Percentiles rank a stretch among this genome's conserved stretches.
Evolutionary conservation across 148 eudicot species (phyloP).

Genomic region (Pouteria glomerata): DNA sequence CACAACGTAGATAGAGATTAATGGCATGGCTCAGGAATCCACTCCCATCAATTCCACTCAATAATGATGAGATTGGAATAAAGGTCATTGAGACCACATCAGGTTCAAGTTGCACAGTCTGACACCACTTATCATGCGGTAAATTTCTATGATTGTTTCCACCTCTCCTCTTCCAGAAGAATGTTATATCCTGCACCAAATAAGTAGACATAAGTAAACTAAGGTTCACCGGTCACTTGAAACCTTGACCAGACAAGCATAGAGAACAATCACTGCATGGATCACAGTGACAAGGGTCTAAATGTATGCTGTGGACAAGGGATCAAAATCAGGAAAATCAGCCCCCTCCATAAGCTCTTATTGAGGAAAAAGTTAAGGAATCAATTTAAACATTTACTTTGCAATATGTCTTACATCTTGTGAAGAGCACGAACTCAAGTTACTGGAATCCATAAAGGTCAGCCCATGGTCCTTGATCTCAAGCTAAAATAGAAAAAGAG

Average conservation of each 20-base stretch:
- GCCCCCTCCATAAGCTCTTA: neutral
- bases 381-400: neutral
- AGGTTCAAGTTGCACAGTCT: constrained; percentile 48
- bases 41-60: constrained; percentile 45
- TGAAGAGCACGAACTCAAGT: constrained; percentile 23
- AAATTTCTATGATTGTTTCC: constrained; percentile 30
- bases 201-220: neutral
- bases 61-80: constrained; percentile 44
- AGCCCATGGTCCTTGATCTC: constrained; percentile 26
- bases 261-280: neutral
- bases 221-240: neutral
- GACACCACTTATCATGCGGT: constrained; percentile 42
- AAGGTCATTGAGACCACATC: constrained; percentile 51
- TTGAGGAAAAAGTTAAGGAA: neutral
- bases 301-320: neutral
- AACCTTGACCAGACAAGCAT: neutral
- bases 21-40: constrained; percentile 37
- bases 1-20: constrained; percentile 45
- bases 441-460: constrained; percentile 25
- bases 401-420: constrained; percentile 23
- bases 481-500: constrained; percentile 11
- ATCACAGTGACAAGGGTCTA: neutral
- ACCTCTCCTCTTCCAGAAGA: constrained; percentile 51
- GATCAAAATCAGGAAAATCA: neutral
- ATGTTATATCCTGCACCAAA: constrained; percentile 40